phyloP scores from a whole-genome alignment of 768 basidiomycete genomes.

The Mycena haematopus region DNA sequence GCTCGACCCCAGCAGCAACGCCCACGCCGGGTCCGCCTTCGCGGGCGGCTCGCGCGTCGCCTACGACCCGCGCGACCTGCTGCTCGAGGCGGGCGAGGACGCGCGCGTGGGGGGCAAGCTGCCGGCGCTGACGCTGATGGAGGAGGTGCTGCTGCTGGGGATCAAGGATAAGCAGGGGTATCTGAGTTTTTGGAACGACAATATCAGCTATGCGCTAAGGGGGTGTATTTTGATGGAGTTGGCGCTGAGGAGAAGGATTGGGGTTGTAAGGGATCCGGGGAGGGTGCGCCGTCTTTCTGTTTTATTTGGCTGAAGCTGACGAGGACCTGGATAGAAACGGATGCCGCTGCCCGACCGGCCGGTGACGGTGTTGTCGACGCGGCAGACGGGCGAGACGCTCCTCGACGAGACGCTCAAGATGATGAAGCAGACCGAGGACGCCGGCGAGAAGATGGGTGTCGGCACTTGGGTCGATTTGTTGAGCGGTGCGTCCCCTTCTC shows the following conservation, averaged over 20 bases:
- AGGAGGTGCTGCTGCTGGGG: background rate
- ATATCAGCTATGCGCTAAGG: background rate
- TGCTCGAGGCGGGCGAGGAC: background rate
- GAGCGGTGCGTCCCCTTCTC: slow-evolving; percentile 67
- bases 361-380: slow-evolving; percentile 38
- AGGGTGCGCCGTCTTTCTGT: background rate
- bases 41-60: background rate
- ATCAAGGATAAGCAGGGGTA: background rate
- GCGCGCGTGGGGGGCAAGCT: background rate
- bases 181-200: background rate
- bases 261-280: background rate
- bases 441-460: slow-evolving; percentile 73
- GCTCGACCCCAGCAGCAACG: background rate
- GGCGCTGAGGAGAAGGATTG: background rate
- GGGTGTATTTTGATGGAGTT: background rate
- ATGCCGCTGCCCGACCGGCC: background rate
- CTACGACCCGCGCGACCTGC: background rate
- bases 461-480: slow-evolving; percentile 96
- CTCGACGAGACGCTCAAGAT: slow-evolving; percentile 70
- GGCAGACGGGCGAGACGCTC: slow-evolving; percentile 94
- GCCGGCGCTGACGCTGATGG: background rate
- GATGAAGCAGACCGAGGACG: slow-evolving; percentile 56
- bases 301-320: no score
- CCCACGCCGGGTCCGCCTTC: background rate
- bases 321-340: background rate